A percentile compares a stretch with the other conserved stretches of the same genome.
phyloP scores from a whole-genome alignment of 2,329 filamentous ascomycete genomes.

The Fusarium anthophilum region DNA sequence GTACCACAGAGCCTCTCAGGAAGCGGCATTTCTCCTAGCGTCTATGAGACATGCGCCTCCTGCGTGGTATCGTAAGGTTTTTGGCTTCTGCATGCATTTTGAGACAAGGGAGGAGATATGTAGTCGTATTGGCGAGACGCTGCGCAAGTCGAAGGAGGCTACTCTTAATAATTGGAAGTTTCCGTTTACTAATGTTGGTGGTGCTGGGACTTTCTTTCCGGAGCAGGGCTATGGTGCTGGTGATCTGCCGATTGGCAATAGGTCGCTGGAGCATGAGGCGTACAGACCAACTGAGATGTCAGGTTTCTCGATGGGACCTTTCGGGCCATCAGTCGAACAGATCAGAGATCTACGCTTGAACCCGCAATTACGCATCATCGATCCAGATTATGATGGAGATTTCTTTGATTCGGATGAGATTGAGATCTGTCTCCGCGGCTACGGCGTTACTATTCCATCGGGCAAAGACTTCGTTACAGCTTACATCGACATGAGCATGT shows the following conservation, averaged over 20 bases:
- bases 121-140: neutral
- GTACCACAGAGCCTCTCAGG: neutral
- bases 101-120: conserved; percentile 3
- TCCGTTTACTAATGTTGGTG: neutral
- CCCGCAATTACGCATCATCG: neutral
- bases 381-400: neutral
- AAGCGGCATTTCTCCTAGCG: neutral
- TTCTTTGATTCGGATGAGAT: conserved; percentile 8
- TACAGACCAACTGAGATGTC: conserved; percentile 6
- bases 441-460: neutral
- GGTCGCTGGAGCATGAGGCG: neutral
- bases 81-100: conserved; percentile 8
- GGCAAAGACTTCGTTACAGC: neutral
- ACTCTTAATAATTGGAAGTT: conserved; percentile 8
- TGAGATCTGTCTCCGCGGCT: neutral
- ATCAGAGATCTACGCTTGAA: neutral
- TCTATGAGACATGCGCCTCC: neutral
- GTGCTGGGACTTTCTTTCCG: neutral
- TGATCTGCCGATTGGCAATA: neutral
- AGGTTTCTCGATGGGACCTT: conserved; percentile 2
- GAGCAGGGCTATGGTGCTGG: neutral
- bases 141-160: neutral
- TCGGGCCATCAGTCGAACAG: neutral
- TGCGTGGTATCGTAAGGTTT: neutral
- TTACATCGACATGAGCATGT: conserved; percentile 2